Percentiles rank a stretch among this genome's conserved stretches.
phyloP scores from a whole-genome alignment of 169 alveolate species.

The Plasmodium berghei region DNA sequence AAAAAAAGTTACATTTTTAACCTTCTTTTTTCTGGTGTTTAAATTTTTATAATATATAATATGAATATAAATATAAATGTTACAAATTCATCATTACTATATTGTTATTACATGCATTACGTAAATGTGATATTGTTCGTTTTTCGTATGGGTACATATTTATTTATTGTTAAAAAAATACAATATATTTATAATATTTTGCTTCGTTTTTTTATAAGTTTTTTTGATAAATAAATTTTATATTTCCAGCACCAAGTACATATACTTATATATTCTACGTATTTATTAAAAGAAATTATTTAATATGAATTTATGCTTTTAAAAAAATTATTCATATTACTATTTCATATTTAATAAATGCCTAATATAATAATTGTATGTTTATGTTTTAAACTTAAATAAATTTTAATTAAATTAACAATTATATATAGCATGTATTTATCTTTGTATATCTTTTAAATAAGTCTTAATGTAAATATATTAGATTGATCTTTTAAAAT shows the following conservation, averaged over 20 bases:
- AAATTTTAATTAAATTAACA: too few species aligned
- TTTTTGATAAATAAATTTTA: background rate
- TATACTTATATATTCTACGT: too few species aligned
- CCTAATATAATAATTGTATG: too few species aligned
- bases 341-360: too few species aligned
- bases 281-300: too few species aligned
- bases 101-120: background rate
- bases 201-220: background rate
- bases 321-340: too few species aligned
- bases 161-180: background rate
- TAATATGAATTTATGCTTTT: too few species aligned
- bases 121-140: background rate
- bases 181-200: background rate
- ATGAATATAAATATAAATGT: background rate
- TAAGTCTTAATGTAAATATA: too few species aligned
- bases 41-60: background rate
- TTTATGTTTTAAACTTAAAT: too few species aligned
- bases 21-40: background rate
- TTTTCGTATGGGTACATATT: background rate
- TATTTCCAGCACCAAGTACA: background rate
- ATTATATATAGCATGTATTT: too few species aligned
- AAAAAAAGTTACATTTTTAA: background rate
- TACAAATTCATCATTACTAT: background rate
- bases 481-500: too few species aligned
- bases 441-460: too few species aligned